Base-by-base conservation (phyloP, 2,329 filamentous ascomycete species). In the Diplocarpon mali region DNA sequence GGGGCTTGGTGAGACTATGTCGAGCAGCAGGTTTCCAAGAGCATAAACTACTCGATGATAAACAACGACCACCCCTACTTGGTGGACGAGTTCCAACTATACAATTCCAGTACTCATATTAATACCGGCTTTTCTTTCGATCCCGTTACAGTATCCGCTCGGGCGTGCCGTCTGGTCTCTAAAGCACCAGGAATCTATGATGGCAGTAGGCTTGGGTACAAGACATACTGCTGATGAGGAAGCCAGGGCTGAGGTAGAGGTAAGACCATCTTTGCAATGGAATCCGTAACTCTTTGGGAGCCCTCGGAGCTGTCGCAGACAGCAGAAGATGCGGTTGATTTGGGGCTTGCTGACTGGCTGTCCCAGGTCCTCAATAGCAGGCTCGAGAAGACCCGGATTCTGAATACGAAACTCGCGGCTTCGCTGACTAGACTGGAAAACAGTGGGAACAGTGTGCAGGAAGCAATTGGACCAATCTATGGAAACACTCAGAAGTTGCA, bases 361-460 rank as follows among this genome's bases (percentile, higher is more conserved):
- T 15, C 27, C 20, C 37, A 52, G 49, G 79, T 83, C 27, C 68
- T 84, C 38, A 82, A 80, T 56, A 83, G 78, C 43, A 72, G 79
- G 32, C 78, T 96, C 50, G 87, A 93, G 57, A 96, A 95, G 73
- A 93, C 93, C 56, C 83, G 88, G 48, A 79, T 87, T 60, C 75
- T 96, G 62, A 95, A 88, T 28, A 95, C 92, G 69, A 95, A 94
- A 70, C 95, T 98, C 45, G 85, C 94, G 65, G 83, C 85, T 24
- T 94, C 86, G 41, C 73, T 95, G 54, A 76, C 79, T 31, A 77
- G 89, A 45, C 72, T 98, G 29, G 88, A 96, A 57, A 78, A 82
- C 31, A 93, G 86, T 42, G 92, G 90, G 14, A 87, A 88, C 66
- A 89, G 84, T 48, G 88, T 96, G 15, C 83, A 87, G 58, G 86